phyloP scores from a whole-genome alignment of 2,329 filamentous ascomycete genomes.

The Penicillium nordicum region DNA sequence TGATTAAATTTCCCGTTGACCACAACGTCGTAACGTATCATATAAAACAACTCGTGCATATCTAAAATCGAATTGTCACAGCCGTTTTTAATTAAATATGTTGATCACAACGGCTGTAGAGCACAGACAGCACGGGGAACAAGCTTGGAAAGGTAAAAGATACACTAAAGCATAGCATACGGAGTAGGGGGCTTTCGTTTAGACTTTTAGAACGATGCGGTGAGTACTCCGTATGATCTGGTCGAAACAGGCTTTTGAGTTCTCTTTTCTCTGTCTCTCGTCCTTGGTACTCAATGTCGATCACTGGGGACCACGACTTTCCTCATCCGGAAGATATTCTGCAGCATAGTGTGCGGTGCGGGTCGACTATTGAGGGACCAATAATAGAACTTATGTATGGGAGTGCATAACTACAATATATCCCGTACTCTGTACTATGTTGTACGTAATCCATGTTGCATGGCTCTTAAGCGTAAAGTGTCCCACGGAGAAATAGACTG shows the following conservation, averaged over 20 bases:
- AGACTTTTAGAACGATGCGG: background rate
- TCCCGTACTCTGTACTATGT: background rate
- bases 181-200: background rate
- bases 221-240: background rate
- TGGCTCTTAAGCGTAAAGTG: background rate
- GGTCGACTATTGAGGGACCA: background rate
- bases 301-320: conserved; percentile 1
- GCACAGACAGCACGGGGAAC: background rate
- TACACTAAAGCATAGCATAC: background rate
- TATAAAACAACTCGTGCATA: background rate
- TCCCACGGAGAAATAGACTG: background rate
- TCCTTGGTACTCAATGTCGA: background rate
- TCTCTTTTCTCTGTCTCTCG: background rate
- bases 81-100: conserved; percentile 1
- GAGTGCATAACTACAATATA: background rate
- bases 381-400: background rate
- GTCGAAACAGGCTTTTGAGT: background rate
- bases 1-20: background rate
- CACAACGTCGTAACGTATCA: background rate
- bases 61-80: background rate
- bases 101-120: conserved; percentile 2
- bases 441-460: background rate
- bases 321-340: background rate
- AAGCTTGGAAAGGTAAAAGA: background rate
- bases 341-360: background rate